Evolutionary conservation across 441 rosid genomes (phyloP).

Genomic region (Isatis lusitanica): DNA sequence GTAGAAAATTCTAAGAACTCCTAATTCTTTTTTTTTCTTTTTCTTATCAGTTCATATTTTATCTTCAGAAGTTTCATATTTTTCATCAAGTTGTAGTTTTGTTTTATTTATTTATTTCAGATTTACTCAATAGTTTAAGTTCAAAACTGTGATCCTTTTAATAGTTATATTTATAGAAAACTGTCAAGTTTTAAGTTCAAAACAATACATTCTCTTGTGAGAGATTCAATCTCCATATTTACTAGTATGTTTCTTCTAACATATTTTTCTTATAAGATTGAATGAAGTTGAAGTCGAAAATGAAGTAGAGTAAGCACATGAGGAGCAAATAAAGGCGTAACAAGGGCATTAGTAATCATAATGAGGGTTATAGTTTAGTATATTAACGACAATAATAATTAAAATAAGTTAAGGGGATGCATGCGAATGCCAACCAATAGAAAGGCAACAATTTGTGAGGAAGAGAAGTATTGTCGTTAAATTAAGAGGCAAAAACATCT

Average conservation of each 20-base stretch:
- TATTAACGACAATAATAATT: slow-evolving; percentile 23
- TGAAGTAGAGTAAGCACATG: slow-evolving; percentile 16
- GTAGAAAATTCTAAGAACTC: background rate
- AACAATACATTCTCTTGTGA: background rate
- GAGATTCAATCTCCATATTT: background rate
- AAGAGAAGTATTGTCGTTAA: slow-evolving; percentile 62
- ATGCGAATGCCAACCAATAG: slow-evolving; percentile 51
- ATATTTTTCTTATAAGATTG: background rate
- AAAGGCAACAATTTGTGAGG: slow-evolving; percentile 45
- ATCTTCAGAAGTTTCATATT: background rate
- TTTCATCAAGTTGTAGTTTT: background rate
- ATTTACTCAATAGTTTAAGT: background rate
- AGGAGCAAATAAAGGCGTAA: slow-evolving; percentile 24
- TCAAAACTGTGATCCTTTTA: no score
- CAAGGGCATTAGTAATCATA: slow-evolving; percentile 26
- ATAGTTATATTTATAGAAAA: no score
- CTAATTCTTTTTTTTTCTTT: background rate
- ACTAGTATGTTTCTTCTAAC: background rate
- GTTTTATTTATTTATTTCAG: background rate
- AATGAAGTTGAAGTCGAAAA: slow-evolving; percentile 11
- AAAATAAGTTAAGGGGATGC: slow-evolving; percentile 26
- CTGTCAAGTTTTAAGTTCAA: no score
- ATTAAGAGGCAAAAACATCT: slow-evolving; percentile 49
- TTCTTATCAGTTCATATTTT: background rate
- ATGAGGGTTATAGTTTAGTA: slow-evolving; percentile 19